Conservation (phyloP, 352 stramenopile species). For the Phytophthora pluvialis region DNA sequence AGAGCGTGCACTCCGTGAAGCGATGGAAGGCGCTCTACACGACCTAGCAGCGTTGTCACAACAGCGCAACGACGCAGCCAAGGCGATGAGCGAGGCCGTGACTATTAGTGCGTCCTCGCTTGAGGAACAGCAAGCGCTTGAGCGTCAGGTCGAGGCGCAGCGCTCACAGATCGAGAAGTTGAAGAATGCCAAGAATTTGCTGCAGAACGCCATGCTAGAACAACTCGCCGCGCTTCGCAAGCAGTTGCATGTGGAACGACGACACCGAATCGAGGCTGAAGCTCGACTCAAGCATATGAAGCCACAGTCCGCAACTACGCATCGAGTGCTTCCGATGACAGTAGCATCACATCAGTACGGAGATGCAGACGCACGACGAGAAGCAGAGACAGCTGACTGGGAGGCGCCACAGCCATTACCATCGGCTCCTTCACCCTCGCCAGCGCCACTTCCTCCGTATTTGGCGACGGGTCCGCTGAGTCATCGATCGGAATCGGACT, state of each 20-base stretch:
- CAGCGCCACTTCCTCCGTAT: constrained; percentile 45
- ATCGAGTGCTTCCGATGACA: neutral
- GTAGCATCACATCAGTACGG: neutral
- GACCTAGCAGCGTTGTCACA: constrained; percentile 69
- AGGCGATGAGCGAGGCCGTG: constrained; percentile 86
- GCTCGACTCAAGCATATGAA: constrained; percentile 66
- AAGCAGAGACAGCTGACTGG: constrained; percentile 25
- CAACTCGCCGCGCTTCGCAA: constrained; percentile 79
- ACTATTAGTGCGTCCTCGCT: constrained; percentile 82
- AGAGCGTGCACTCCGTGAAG: constrained; percentile 54
- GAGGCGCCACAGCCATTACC: constrained; percentile 57
- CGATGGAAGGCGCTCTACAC: constrained; percentile 72
- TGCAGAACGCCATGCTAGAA: constrained; percentile 87
- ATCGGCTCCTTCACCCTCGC: constrained; percentile 32
- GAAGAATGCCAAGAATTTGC: constrained; percentile 73
- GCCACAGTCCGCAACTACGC: neutral
- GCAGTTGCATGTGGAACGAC: constrained; percentile 74
- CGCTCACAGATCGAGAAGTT: constrained; percentile 78
- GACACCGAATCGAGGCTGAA: constrained; percentile 74
- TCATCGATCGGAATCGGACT: constrained; percentile 11
- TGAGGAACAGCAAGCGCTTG: constrained; percentile 78
- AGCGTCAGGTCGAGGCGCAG: constrained; percentile 64
- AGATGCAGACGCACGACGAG: constrained; percentile 3
- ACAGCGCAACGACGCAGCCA: constrained; percentile 79
- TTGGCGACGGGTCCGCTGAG: constrained; percentile 28